These are phyloP conservation scores for Phytopythium helicoides DNA, from an alignment of 352 stramenopile genomes.

Conservation along the genomic window DNA sequence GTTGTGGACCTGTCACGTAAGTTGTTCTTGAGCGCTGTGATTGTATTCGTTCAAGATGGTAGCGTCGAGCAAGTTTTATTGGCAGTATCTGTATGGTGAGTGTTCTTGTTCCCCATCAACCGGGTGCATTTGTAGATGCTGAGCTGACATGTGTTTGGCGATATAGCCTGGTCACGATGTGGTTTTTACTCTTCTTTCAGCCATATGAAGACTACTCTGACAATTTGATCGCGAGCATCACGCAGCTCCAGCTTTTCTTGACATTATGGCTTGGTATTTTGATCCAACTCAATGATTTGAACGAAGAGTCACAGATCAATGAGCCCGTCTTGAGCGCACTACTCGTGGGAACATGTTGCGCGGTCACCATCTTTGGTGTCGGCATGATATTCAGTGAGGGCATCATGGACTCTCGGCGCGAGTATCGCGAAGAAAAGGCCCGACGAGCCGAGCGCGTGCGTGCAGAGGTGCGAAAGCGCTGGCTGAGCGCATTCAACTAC, in stretches of 20 bases:
- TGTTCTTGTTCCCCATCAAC: background rate
- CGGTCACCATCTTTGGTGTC: slow-evolving; percentile 59
- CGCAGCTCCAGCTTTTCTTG: slow-evolving; percentile 76
- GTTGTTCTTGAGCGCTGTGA: slow-evolving; percentile 70
- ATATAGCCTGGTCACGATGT: slow-evolving; percentile 61
- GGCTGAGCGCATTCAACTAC: slow-evolving; percentile 54
- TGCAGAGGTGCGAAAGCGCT: slow-evolving; percentile 32
- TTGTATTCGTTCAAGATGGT: slow-evolving; percentile 70
- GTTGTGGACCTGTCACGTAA: slow-evolving; percentile 77
- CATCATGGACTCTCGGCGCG: slow-evolving; percentile 35
- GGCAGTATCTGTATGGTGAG: slow-evolving; percentile 60
- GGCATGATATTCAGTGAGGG: slow-evolving; percentile 63
- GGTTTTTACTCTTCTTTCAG: slow-evolving; percentile 76
- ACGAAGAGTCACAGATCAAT: slow-evolving; percentile 64
- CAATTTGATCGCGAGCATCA: slow-evolving; percentile 71
- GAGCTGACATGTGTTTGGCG: slow-evolving; percentile 2
- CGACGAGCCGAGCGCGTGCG: slow-evolving; percentile 40
- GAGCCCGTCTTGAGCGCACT: slow-evolving; percentile 54
- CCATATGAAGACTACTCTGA: slow-evolving; percentile 69
- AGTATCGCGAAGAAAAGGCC: slow-evolving; percentile 36
- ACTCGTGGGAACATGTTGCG: slow-evolving; percentile 59
- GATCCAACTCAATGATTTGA: slow-evolving; percentile 65
- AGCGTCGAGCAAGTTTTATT: slow-evolving; percentile 70
- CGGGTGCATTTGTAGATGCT: background rate
- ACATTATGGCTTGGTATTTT: slow-evolving; percentile 81